A percentile compares a stretch with the other conserved stretches of the same genome.
phyloP scores from a whole-genome alignment of 805 yeast genomes.

The Komagataella populi region DNA sequence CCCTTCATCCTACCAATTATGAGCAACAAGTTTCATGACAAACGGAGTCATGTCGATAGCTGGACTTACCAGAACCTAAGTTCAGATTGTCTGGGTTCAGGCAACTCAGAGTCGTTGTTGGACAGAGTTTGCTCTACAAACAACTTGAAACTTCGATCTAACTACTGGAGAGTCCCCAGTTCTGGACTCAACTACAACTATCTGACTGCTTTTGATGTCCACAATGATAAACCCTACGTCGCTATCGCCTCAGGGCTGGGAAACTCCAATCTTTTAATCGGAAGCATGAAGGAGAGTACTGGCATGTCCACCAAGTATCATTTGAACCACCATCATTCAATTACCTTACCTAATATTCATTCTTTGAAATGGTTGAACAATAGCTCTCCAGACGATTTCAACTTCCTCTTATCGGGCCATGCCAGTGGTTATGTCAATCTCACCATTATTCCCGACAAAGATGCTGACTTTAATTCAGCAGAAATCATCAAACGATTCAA shows the following conservation, averaged over 20 bases:
- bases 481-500: constrained; percentile 69
- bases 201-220: constrained; percentile 3
- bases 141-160: constrained; percentile 19
- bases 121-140: constrained; percentile 27
- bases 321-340: constrained; percentile 46
- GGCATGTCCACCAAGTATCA: constrained; percentile 23
- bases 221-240: constrained; percentile 20
- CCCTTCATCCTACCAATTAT: neutral
- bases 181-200: neutral
- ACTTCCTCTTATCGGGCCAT: constrained; percentile 57
- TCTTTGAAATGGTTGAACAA: constrained; percentile 37
- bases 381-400: constrained; percentile 18
- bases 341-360: constrained; percentile 40
- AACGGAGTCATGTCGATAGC: neutral
- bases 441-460: constrained; percentile 46
- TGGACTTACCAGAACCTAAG: neutral
- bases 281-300: constrained; percentile 17
- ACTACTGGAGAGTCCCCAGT: constrained; percentile 18
- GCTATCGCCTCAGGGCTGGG: constrained; percentile 39
- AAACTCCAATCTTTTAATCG: constrained; percentile 32
- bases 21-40: neutral
- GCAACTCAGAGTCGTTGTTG: constrained; percentile 6
- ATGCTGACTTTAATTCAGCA: constrained; percentile 32
- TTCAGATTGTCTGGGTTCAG: neutral
- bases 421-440: constrained; percentile 63